Conservation (phyloP, 2,329 filamentous ascomycete species). For the Aschersonia sp. region DNA sequence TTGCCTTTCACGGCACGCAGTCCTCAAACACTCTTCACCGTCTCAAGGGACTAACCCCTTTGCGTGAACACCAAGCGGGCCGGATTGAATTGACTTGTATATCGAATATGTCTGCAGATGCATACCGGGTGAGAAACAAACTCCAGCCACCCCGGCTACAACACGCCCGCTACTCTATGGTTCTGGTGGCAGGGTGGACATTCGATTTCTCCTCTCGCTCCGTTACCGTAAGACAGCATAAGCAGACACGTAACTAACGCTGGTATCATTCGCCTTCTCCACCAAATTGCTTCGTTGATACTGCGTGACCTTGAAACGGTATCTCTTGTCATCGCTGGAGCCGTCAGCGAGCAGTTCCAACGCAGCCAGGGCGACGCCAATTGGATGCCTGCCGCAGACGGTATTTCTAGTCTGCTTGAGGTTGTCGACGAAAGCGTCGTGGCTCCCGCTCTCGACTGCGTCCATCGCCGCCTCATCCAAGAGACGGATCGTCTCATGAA, state of each 20-base stretch:
- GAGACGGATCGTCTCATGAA: slow-evolving; percentile 72
- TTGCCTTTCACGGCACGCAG: no score
- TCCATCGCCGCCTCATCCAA: slow-evolving; percentile 75
- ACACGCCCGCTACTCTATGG: background rate
- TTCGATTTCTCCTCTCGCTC: background rate
- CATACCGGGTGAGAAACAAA: no score
- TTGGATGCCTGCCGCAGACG: slow-evolving; percentile 87
- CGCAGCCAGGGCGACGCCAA: slow-evolving; percentile 82
- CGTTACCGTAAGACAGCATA: slow-evolving; percentile 56
- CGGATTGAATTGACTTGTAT: no score
- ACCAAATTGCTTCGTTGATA: slow-evolving; percentile 80
- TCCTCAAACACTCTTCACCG: no score
- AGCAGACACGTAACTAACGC: slow-evolving; percentile 89
- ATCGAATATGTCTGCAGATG: no score
- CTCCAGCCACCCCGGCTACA: no score
- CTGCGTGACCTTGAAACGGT: slow-evolving; percentile 62
- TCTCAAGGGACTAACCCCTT: no score
- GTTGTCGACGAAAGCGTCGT: slow-evolving; percentile 54
- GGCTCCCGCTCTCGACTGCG: slow-evolving; percentile 63
- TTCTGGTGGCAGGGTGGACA: background rate
- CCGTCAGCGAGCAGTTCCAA: slow-evolving; percentile 48
- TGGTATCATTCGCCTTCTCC: slow-evolving; percentile 53
- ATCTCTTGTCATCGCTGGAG: slow-evolving; percentile 22
- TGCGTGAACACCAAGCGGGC: no score
- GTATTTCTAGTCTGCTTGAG: slow-evolving; percentile 70